Evolutionary conservation across 805 yeast species (phyloP).

Genomic region (Sugiyamaella valdiviana): DNA sequence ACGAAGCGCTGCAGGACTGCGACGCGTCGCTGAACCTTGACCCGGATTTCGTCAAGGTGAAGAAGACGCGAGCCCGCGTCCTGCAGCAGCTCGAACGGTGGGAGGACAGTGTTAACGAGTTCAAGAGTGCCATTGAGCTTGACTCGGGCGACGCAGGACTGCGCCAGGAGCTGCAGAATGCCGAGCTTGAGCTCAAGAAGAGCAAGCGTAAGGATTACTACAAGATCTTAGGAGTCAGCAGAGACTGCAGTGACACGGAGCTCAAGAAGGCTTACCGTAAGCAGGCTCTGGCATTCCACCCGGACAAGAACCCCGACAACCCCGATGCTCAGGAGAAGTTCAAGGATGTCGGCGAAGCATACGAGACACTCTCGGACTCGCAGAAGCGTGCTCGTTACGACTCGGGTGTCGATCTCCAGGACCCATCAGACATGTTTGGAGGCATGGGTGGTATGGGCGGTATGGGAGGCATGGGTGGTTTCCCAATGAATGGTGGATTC

Average conservation of each 20-base stretch:
- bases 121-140: slow-evolving; percentile 33
- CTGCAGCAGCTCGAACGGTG: slow-evolving; percentile 35
- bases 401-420: slow-evolving; percentile 67
- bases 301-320: slow-evolving; percentile 63
- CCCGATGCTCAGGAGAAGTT: slow-evolving; percentile 89
- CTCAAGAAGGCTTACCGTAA: slow-evolving; percentile 72
- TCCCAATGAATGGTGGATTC: slow-evolving; percentile 42
- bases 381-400: slow-evolving; percentile 88
- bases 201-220: slow-evolving; percentile 48
- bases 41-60: slow-evolving; percentile 59
- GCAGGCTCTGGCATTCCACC: slow-evolving; percentile 67
- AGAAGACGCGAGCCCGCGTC: slow-evolving; percentile 37
- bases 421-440: slow-evolving; percentile 38
- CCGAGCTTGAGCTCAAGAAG: slow-evolving; percentile 39
- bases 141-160: slow-evolving; percentile 33
- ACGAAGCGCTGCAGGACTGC: slow-evolving; percentile 72
- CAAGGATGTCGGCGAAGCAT: slow-evolving; percentile 81
- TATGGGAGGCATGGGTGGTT: slow-evolving; percentile 52
- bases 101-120: slow-evolving; percentile 35
- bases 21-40: slow-evolving; percentile 62
- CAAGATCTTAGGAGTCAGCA: slow-evolving; percentile 49
- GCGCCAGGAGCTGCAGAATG: slow-evolving; percentile 35
- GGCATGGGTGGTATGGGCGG: slow-evolving; percentile 67
- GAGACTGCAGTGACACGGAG: slow-evolving; percentile 45
- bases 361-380: slow-evolving; percentile 76